Evolutionary conservation across 768 basidiomycete genomes (phyloP), one percentile per base, ranked within the genome.

Genomic region (Mycena alexandri): DNA sequence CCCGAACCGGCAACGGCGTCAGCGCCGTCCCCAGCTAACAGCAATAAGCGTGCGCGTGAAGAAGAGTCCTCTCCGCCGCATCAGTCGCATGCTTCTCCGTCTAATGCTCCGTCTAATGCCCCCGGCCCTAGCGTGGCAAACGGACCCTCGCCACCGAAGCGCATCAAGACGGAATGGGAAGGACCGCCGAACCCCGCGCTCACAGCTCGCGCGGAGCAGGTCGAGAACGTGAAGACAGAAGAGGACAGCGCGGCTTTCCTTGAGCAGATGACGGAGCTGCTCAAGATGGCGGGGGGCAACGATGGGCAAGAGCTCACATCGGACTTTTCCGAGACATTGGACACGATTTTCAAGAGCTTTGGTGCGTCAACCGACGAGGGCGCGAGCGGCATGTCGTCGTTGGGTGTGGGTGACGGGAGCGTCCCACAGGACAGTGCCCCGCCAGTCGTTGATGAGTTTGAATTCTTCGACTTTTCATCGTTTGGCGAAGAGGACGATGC

Each of bases 131-230:
- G 68, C 57, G 77, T 78, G 16, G 77, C 76, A 4, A 83, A 82
- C 69, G 86, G 88, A 61, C 87, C 86, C 9, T 91, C 90, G 9
- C 89, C 91, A 8, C 90, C 92, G 16, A 93, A 93, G 79, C 87
- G 90, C 52, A 75, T 79, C 54, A 92, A 90, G 82, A 87, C 85
- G 22, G 91, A 93, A 60, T 92, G 89, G 88, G 90, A 91, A 52
- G 85, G 86, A 11, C 81, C 86, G 25, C 79, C 85, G 17, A 88
- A 80, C 68, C 87, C 90, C 47, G 83, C 80, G 25, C 73, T 87
- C 61, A 73, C 76, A 69, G 80, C 80, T 72, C 84, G 83, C 73
- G 76, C 76, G 7, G 83, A 83, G 57, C 78, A 72, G 21, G 75
- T 82, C 5, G 82, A 83, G 54, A 84, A 82, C 59, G 83, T 91